These are phyloP conservation scores for Candida tropicalis DNA, from an alignment of 1,139 yeast genomes.

Conservation along the genomic window DNA sequence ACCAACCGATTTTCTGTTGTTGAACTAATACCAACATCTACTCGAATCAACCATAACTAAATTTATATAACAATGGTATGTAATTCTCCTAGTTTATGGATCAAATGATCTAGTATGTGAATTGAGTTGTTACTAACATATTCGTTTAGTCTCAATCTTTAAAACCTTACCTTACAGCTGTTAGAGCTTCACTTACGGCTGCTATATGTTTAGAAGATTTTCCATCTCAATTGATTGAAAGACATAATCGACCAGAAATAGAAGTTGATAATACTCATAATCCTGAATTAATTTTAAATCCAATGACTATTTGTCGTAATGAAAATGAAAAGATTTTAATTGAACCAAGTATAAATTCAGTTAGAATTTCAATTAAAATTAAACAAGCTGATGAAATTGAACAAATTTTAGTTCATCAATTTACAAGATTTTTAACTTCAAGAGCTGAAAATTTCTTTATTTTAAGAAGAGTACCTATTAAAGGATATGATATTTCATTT, in stretches of 20 bases:
- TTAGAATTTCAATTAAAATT: constrained; percentile 85
- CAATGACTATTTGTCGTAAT: constrained; percentile 89
- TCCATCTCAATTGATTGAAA: constrained; percentile 92
- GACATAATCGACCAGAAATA: constrained; percentile 96
- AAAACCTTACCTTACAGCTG: constrained; percentile 93
- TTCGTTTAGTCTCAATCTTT: constrained; percentile 76
- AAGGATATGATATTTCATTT: constrained; percentile 92
- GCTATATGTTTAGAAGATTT: constrained; percentile 95
- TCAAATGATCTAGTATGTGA: too few relatives aligned
- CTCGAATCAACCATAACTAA: too few relatives aligned
- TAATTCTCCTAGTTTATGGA: too few relatives aligned
- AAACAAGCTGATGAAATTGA: constrained; percentile 99
- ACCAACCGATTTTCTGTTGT: too few relatives aligned
- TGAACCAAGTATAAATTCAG: constrained; percentile 91
- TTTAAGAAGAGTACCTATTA: constrained; percentile 86
- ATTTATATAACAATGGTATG: constrained; percentile 8
- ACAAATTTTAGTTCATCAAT: constrained; percentile 88
- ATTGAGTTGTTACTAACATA: neutral
- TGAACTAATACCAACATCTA: too few relatives aligned
- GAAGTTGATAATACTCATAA: constrained; percentile 69
- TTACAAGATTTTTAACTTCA: constrained; percentile 88
- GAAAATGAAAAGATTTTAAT: constrained; percentile 91
- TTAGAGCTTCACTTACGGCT: constrained; percentile 89
- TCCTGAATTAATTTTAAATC: constrained; percentile 83
- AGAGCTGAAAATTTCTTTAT: constrained; percentile 95